Percentiles rank a stretch among this genome's conserved stretches.
Evolutionary conservation across 441 rosid species (phyloP).

Genomic region (Mallotus japonicus): DNA sequence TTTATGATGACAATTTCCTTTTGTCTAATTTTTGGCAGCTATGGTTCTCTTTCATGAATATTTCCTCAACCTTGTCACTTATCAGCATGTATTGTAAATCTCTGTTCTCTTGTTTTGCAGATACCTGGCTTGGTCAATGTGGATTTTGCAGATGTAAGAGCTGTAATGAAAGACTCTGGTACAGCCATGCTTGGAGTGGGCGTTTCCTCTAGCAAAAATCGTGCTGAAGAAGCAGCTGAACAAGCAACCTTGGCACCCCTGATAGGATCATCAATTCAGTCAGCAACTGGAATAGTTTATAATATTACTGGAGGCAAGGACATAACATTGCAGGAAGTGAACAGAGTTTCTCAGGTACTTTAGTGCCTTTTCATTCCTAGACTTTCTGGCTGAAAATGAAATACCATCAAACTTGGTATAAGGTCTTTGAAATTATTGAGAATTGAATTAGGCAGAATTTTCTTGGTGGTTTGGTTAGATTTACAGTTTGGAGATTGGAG

Average conservation of each 20-base stretch:
- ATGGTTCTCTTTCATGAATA: neutral
- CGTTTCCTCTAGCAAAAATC: slow-evolving; percentile 92
- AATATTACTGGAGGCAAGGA: slow-evolving; percentile 97
- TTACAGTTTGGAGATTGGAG: neutral
- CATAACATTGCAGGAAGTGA: slow-evolving; percentile 95
- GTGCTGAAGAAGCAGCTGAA: slow-evolving; percentile 99
- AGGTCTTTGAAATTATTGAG: neutral
- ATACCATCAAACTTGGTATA: neutral
- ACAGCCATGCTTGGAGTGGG: slow-evolving; percentile 99
- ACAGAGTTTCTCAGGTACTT: slow-evolving; percentile 89
- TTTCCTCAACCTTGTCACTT: neutral
- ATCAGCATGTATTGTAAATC: neutral
- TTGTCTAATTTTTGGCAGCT: neutral
- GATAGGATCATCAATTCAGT: slow-evolving; percentile 94
- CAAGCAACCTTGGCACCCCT: slow-evolving; percentile 95
- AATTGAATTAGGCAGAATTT: neutral
- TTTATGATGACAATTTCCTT: neutral
- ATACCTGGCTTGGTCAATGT: slow-evolving; percentile 97
- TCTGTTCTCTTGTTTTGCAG: slow-evolving; percentile 36
- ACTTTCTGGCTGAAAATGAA: neutral
- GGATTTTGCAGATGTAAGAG: slow-evolving; percentile 95
- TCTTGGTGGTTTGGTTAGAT: neutral
- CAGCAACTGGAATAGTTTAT: slow-evolving; percentile 96
- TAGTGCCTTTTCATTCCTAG: neutral
- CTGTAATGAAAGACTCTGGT: slow-evolving; percentile 94